A percentile compares a stretch with the other conserved stretches of the same genome.
phyloP scores from a whole-genome alignment of 2,329 filamentous ascomycete species.

The Dendrostoma leiphaemia region DNA sequence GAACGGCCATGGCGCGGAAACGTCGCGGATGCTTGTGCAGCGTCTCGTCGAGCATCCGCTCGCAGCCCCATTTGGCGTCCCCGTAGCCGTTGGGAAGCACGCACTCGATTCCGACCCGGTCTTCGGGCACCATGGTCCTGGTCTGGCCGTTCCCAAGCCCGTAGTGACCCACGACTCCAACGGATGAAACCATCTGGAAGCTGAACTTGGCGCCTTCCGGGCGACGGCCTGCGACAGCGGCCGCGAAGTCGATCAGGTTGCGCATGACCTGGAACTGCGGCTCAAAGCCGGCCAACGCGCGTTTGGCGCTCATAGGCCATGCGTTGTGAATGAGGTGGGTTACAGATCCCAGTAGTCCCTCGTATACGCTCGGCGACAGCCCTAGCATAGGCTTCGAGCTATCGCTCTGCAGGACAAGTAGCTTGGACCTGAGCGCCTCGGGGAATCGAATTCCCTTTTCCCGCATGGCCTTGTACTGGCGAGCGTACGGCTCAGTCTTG shows the following conservation, averaged over 20 bases:
- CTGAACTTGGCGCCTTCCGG: slow-evolving; percentile 1
- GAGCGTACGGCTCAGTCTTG: neutral
- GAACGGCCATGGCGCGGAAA: slow-evolving; percentile 42
- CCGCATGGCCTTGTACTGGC: slow-evolving; percentile 4
- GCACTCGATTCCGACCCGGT: slow-evolving; percentile 33
- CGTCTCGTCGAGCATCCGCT: slow-evolving; percentile 47
- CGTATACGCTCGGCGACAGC: neutral
- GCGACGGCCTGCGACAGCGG: neutral
- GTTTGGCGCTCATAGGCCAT: neutral
- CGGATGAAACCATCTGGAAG: slow-evolving; percentile 43
- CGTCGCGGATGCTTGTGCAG: slow-evolving; percentile 36
- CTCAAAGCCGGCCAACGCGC: neutral
- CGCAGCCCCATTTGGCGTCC: slow-evolving; percentile 51
- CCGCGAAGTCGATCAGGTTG: neutral
- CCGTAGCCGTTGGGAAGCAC: slow-evolving; percentile 46
- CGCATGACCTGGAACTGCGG: neutral
- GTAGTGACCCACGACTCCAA: slow-evolving; percentile 34
- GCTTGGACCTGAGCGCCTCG: neutral
- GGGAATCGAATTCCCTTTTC: neutral
- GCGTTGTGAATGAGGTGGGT: neutral
- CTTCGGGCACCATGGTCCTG: slow-evolving; percentile 38
- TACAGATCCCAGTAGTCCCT: neutral
- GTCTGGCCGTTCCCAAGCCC: slow-evolving; percentile 19
- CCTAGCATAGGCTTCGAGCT: neutral
- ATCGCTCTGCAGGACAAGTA: neutral